Evolutionary conservation across 768 basidiomycete species (phyloP).

Genomic region (Suillus ampliporus): DNA sequence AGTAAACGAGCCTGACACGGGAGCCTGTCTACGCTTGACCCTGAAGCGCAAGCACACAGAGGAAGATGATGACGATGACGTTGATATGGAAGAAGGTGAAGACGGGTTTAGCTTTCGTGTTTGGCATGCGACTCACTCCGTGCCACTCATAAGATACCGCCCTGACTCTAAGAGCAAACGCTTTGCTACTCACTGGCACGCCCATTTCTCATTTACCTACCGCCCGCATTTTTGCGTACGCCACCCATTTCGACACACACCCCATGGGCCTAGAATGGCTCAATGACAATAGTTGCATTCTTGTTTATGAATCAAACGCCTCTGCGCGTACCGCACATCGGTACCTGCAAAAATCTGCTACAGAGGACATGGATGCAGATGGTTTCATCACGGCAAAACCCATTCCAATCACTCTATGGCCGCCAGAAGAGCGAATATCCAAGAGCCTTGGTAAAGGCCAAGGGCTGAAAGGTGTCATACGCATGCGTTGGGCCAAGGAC

Average conservation of each 20-base stretch:
- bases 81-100: conserved; percentile 40
- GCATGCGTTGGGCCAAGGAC: conserved; percentile 76
- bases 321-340: conserved; percentile 58
- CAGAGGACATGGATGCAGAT: conserved; percentile 57
- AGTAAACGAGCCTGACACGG: conserved; percentile 53
- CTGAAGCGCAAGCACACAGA: conserved; percentile 53
- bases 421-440: conserved; percentile 78
- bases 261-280: conserved; percentile 88
- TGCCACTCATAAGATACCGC: conserved; percentile 42
- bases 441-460: conserved; percentile 71
- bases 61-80: conserved; percentile 42
- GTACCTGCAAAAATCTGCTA: conserved; percentile 53
- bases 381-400: conserved; percentile 68
- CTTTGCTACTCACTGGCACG: conserved; percentile 71
- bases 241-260: conserved; percentile 74
- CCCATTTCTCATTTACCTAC: conserved; percentile 82
- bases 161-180: conserved; percentile 56
- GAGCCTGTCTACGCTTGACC: conserved; percentile 35
- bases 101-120: no score
- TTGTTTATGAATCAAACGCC: conserved; percentile 68
- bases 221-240: conserved; percentile 79
- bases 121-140: conserved; percentile 17
- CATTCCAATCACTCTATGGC: conserved; percentile 78
- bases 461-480: conserved; percentile 67
- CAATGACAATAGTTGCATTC: conserved; percentile 80